Evolutionary conservation across 2,329 filamentous ascomycete genomes (phyloP).

Genomic region (Colletotrichum tropicicola): DNA sequence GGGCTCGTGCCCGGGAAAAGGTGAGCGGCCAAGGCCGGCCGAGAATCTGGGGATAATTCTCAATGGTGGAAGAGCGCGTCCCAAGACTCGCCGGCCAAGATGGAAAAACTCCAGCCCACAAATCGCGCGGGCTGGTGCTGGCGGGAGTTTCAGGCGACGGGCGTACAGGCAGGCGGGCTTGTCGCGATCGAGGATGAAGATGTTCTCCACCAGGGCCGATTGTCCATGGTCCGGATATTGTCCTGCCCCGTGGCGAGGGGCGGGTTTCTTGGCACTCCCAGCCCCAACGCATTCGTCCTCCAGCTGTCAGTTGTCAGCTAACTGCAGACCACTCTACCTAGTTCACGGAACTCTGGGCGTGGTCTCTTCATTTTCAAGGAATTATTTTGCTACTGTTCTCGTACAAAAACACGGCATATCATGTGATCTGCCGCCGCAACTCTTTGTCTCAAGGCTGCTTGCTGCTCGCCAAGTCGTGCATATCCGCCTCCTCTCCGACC

Average conservation of each 20-base stretch:
- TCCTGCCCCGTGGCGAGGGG: too few relatives aligned
- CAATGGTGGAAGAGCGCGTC: constrained; percentile 17
- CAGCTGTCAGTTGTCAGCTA: too few relatives aligned
- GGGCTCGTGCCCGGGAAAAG: neutral
- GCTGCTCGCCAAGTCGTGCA: constrained; percentile 16
- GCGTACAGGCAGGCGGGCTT: too few relatives aligned
- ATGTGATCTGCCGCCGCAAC: too few relatives aligned
- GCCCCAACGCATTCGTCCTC: too few relatives aligned
- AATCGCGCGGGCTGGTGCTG: neutral
- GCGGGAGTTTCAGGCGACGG: neutral
- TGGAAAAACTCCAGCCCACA: constrained; percentile 6
- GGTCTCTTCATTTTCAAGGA: neutral
- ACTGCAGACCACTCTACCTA: too few relatives aligned
- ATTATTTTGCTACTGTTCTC: neutral
- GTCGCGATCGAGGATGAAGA: too few relatives aligned
- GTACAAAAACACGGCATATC: neutral
- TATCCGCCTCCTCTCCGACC: constrained; percentile 12
- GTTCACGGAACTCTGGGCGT: too few relatives aligned
- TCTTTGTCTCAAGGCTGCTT: constrained; percentile 16
- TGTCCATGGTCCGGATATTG: too few relatives aligned
- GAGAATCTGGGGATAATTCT: neutral
- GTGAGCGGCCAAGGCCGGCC: constrained; percentile 2
- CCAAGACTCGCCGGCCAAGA: constrained; percentile 3
- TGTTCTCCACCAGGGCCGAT: too few relatives aligned
- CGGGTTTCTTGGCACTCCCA: too few relatives aligned